Percentiles rank a stretch among this genome's conserved stretches.
These are phyloP conservation scores for Floccularia luteovirens DNA, from an alignment of 768 basidiomycete genomes.

Conservation along the genomic window DNA sequence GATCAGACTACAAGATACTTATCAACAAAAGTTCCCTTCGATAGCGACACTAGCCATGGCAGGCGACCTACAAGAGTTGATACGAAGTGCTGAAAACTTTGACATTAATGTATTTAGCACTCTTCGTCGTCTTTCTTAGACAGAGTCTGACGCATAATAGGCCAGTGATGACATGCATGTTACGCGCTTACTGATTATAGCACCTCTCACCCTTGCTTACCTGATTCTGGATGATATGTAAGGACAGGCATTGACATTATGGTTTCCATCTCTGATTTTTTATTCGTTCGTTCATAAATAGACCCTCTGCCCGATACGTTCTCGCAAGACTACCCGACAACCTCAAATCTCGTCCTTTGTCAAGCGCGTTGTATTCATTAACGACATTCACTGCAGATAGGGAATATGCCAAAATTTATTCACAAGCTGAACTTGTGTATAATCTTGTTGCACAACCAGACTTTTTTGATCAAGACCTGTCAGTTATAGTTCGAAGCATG, in stretches of 20 bases:
- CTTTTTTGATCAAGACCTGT: constrained; percentile 39
- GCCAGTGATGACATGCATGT: constrained; percentile 27
- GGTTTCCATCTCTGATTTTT: neutral
- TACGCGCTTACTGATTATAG: constrained; percentile 43
- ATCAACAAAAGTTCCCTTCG: constrained; percentile 35
- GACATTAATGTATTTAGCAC: constrained; percentile 42
- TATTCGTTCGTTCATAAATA: constrained; percentile 19
- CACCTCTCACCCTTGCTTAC: constrained; percentile 59
- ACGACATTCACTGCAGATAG: constrained; percentile 45
- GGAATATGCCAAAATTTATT: constrained; percentile 48
- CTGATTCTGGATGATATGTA: constrained; percentile 59
- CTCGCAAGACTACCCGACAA: constrained; percentile 46
- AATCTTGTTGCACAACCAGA: constrained; percentile 32
- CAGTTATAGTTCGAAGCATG: constrained; percentile 34
- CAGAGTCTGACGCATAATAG: constrained; percentile 12
- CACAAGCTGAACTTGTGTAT: constrained; percentile 33
- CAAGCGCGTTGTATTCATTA: constrained; percentile 38
- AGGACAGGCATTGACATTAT: constrained; percentile 13
- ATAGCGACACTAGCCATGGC: constrained; percentile 37
- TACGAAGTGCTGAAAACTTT: constrained; percentile 37
- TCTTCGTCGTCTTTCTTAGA: constrained; percentile 1
- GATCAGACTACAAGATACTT: constrained; percentile 23
- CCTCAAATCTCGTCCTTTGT: constrained; percentile 33
- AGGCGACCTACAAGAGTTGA: constrained; percentile 33
- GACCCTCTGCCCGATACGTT: constrained; percentile 53